Base-by-base conservation (phyloP, 306 rosid genomes). In the Quercus cerris region DNA sequence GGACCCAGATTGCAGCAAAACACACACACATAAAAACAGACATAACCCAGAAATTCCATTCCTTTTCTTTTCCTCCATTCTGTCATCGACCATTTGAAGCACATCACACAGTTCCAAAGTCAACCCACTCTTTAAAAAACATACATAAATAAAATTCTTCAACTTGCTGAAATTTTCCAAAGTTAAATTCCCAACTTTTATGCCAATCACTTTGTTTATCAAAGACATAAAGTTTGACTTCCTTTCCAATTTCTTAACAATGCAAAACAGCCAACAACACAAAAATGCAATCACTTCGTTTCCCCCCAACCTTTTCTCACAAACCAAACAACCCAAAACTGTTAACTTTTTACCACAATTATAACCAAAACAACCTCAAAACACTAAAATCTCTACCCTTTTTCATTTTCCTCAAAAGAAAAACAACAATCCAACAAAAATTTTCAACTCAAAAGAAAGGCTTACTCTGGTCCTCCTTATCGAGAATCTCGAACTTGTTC, bases 391-490 rank as follows among this genome's bases (percentile, higher is more conserved):
- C 6, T 30, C 13, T 6, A 35, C 41, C 12, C 15, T 27, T 56
- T 3, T 23, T 4, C 49, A 55, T 3, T 19, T 41, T 73, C 13
- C 25, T 52, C 30, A 76, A 59, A 59, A 83, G 54, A 80, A 81
- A 86, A 75, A 1, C 8, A 46, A 4, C 68, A 23, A 41, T 7
- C 8, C 14, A 62, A 38, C 4, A 7, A 25, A 25, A 54, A 58
- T 62, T 79, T 7, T 18, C 52, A 69, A 33, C 1, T 3, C 56
- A 3, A 33, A 31, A 67, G 13, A 67, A 17, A 22, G 4, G 66
- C 77, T 81, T 73, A 88, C 99, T 95, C 75, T 79, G 84, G 82
- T 95, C 98, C 2, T 84, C 81, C 82, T 95, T 95, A 12, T 93
- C 88, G 41, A 90, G 55, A 85, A 95, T 84, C 71, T 93, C 97